Base-by-base conservation (phyloP, 2,329 filamentous ascomycete species). In the Cryphonectria japonica region DNA sequence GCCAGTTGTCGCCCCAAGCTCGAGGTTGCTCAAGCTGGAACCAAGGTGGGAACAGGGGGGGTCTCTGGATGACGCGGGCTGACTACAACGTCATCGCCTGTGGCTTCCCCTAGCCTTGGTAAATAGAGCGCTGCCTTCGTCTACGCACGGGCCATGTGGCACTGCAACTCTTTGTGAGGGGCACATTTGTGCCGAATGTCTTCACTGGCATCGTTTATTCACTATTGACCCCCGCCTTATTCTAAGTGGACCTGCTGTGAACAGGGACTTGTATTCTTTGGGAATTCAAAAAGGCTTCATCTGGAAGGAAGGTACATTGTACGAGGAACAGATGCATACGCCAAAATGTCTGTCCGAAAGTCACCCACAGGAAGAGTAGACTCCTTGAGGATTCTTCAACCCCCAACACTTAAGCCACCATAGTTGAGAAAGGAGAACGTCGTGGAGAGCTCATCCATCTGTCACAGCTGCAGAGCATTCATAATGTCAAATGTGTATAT, bases 31-130 rank as follows among this genome's bases (percentile, higher is more conserved):
- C 69, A 69, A 69, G 71, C 69, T 72, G 62, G 66, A 63, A 32
- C 63, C 52, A 57, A 41, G 32, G 57, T 41, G n/a, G 68, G 68
- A 65, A 65, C 71, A 62, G 71, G 69, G 66, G 59, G 59, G 39
- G n/a, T 60, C 37, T 68, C 34, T 6, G 34, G 6, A 68, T 70
- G 60, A 67, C 57, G 69, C 39, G 34, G 62, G 41, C 54, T 52
- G 26, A 26, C 69, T 46, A 67, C 69, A 72, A 72, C 71, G 71
- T 72, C 71, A 72, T 72, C 57, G 69, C 62, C 50, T 63, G 62
- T 66, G 66, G 66, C 66, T 65, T 65, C 43, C 19, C 41, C 39
- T 11, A 13, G 14, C 43, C 43, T 22, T 22, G 16, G 14, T 46
- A 46, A 46, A 16, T 8, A 19, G 14, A 32, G 29, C 14, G n/a